phyloP scores from a whole-genome alignment of 495 filamentous ascomycete species.

The Chaetomium tenue region DNA sequence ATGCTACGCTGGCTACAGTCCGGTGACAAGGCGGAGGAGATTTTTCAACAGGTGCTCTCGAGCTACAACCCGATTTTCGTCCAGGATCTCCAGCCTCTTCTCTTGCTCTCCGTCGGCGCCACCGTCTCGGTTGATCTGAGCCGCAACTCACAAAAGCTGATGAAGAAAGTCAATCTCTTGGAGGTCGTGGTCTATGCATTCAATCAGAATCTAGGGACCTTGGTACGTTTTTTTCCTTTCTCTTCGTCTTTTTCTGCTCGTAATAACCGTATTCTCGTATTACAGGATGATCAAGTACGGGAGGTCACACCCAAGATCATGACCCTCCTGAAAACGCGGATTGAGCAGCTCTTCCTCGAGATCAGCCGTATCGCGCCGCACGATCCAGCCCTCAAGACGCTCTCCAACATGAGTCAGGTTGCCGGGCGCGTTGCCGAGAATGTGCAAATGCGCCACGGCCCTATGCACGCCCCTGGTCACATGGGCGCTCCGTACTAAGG shows the following conservation, averaged over 20 bases:
- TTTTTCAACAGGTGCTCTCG: conserved; percentile 80
- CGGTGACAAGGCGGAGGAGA: conserved; percentile 61
- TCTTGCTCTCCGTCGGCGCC: conserved; percentile 78
- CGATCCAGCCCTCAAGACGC: conserved; percentile 62
- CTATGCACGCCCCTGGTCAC: conserved; percentile 17
- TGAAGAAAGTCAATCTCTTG: conserved; percentile 72
- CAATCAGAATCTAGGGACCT: conserved; percentile 39
- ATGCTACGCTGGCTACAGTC: conserved; percentile 82
- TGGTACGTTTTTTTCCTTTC: conserved; percentile 44
- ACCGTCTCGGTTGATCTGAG: conserved; percentile 70
- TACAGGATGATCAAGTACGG: conserved; percentile 70
- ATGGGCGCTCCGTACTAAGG: conserved; percentile 19
- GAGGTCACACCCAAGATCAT: conserved; percentile 73
- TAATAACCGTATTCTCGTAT: conserved; percentile 21
- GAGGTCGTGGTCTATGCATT: conserved; percentile 63
- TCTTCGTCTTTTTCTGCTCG: background rate
- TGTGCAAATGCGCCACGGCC: conserved; percentile 20
- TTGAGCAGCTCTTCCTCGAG: conserved; percentile 68
- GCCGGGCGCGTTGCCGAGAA: conserved; percentile 31
- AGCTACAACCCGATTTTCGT: conserved; percentile 71
- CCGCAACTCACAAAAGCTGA: conserved; percentile 48
- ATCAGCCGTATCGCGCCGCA: conserved; percentile 61
- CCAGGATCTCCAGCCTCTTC: conserved; percentile 66
- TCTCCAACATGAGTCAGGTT: conserved; percentile 52
- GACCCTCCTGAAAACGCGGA: conserved; percentile 65